A percentile compares a stretch with the other conserved stretches of the same genome.
phyloP scores from a whole-genome alignment of 2,329 filamentous ascomycete species.

The Botrytis aclada region DNA sequence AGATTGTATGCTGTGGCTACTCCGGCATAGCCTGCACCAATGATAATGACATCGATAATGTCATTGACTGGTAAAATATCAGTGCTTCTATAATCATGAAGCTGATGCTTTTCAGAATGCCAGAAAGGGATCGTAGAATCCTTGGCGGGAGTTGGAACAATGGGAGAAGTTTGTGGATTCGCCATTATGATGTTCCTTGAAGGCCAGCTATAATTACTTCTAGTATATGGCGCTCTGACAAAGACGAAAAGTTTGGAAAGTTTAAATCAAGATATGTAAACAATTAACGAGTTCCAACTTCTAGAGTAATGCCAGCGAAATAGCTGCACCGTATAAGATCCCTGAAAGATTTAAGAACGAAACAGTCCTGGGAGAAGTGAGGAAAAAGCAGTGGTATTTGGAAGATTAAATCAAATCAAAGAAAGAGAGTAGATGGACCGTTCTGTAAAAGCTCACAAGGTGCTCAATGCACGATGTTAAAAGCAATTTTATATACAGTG shows the following conservation, averaged over 20 bases:
- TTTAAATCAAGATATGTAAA: neutral
- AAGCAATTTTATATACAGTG: no score
- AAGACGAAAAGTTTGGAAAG: no score
- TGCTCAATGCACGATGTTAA: neutral
- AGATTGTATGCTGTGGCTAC: constrained; percentile 31
- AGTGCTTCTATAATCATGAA: constrained; percentile 25
- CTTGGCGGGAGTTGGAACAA: neutral
- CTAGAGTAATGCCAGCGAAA: neutral
- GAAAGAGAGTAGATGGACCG: neutral
- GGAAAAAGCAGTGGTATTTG: neutral
- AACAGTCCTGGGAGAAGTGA: no score
- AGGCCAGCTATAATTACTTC: fast-evolving
- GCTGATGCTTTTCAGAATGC: constrained; percentile 18
- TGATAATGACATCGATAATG: constrained; percentile 26
- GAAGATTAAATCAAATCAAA: no score
- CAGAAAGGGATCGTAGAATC: constrained; percentile 20
- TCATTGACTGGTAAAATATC: constrained; percentile 18
- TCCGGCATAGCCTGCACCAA: constrained; percentile 27
- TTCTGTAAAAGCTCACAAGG: neutral
- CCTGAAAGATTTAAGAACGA: neutral
- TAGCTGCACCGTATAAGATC: neutral
- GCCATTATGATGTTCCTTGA: neutral
- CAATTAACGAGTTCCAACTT: neutral
- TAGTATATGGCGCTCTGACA: neutral
- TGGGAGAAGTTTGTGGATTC: neutral